Evolutionary conservation across 179 eudicot species (phyloP).

Genomic region (Carnegiea gigantea): DNA sequence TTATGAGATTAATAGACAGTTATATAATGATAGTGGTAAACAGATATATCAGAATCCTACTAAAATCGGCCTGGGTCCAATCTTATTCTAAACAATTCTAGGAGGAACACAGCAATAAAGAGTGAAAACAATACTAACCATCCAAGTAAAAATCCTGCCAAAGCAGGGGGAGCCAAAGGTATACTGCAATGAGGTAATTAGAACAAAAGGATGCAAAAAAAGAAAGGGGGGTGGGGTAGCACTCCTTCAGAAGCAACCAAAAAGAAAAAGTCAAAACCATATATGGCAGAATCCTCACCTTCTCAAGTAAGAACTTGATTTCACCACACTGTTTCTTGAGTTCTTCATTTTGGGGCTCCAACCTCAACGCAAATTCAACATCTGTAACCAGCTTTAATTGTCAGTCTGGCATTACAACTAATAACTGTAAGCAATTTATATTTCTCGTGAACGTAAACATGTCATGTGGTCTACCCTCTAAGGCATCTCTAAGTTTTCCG

Average conservation of each 20-base stretch:
- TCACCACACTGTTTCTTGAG: slow-evolving; percentile 81
- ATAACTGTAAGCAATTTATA: neutral
- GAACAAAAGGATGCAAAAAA: neutral
- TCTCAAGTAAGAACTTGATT: slow-evolving; percentile 63
- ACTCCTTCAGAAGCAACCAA: neutral
- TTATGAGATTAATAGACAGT: neutral
- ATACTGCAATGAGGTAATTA: neutral
- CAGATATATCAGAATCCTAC: neutral
- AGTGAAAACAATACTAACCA: neutral
- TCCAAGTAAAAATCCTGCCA: neutral
- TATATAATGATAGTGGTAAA: neutral
- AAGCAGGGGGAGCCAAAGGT: neutral
- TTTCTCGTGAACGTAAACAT: neutral
- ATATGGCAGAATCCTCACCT: slow-evolving; percentile 41
- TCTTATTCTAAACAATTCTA: neutral
- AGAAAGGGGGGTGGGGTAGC: no score
- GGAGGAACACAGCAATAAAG: neutral
- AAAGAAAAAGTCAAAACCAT: neutral
- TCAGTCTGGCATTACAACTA: slow-evolving; percentile 1
- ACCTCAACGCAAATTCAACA: slow-evolving; percentile 84
- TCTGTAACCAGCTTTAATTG: slow-evolving; percentile 45
- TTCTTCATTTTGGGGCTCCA: slow-evolving; percentile 89
- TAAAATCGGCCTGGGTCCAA: neutral
- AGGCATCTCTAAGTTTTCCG: slow-evolving; percentile 75
- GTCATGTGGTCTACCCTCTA: slow-evolving; percentile 56